Evolutionary conservation across 768 basidiomycete genomes (phyloP), one percentile per base, ranked within the genome.

Genomic region (Mycena indigotica): DNA sequence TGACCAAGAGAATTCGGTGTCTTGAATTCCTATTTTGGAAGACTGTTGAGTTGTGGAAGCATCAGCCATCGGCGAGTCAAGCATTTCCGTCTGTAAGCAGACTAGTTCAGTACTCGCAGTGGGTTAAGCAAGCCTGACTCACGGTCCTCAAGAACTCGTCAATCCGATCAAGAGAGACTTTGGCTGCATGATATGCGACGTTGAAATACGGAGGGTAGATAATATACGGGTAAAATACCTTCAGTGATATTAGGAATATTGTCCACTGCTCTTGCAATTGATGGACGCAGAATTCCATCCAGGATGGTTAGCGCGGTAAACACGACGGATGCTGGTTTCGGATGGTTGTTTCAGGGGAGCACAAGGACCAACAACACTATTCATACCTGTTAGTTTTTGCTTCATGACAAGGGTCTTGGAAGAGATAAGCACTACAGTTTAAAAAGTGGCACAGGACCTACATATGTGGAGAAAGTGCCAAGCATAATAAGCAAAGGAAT

Each of bases 151-250:
- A 57, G 69, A 84, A 84, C 4, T 73, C 71, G 65, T 81, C 73
- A 29, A 85, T 63, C 23, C 84, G 78, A 40, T 76, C 75, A 15
- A 84, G 56, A 2, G 83, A 81, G 2, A 84, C 82, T 65, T 80
- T 79, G 49, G 75, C 79, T 72, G 63, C 38, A 28, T n/a, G n/a
- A n/a, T n/a, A n/a, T n/a, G n/a, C n/a, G n/a, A n/a, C n/a, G n/a
- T n/a, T n/a, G n/a, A n/a, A n/a, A n/a, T n/a, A n/a, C n/a, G n/a
- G n/a, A n/a, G n/a, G 4, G 24, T 50, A 50, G 28, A n/a, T 24
- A 17, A 46, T 19, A 24, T 30, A 23, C 49, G 52, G 50, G 25
- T 56, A 13, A 56, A 53, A 41, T 50, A 61, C 58, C 61, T 60
- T 68, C 56, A 13, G 57, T 56, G 8, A 79, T 63, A 21, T 68